phyloP scores from a whole-genome alignment of 352 stramenopile species.

The Pythium phragmiticola region DNA sequence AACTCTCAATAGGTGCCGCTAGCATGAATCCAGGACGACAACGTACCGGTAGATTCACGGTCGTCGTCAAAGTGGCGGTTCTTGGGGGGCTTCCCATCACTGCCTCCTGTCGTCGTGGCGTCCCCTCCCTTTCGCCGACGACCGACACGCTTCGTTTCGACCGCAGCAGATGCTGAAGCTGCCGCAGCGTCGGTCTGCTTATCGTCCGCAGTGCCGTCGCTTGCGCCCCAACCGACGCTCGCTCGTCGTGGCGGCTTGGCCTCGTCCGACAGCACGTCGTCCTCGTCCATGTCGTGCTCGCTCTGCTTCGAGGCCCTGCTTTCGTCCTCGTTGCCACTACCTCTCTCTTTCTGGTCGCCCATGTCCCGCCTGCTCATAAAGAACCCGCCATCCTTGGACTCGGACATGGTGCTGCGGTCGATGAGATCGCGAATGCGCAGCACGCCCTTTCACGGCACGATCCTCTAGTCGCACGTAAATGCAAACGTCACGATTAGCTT shows the following conservation, averaged over 20 bases:
- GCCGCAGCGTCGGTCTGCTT: slow-evolving; percentile 30
- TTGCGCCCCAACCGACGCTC: slow-evolving; percentile 64
- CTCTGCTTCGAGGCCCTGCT: slow-evolving; percentile 19
- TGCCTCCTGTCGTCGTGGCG: slow-evolving; percentile 10
- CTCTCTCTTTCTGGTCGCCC: slow-evolving; percentile 15
- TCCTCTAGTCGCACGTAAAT: slow-evolving; percentile 14
- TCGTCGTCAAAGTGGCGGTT: slow-evolving; percentile 80
- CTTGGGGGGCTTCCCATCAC: slow-evolving; percentile 43
- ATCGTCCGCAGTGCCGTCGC: slow-evolving; percentile 14
- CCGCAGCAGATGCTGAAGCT: slow-evolving; percentile 14
- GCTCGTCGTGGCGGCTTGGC: slow-evolving; percentile 51
- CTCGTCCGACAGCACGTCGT: slow-evolving; percentile 42
- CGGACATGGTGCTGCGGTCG: slow-evolving; percentile 9
- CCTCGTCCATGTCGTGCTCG: slow-evolving; percentile 43
- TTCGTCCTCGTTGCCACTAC: slow-evolving; percentile 16
- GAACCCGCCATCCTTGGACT: slow-evolving; percentile 28
- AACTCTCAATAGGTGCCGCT: too few species aligned
- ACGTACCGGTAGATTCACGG: slow-evolving; percentile 46
- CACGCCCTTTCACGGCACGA: slow-evolving; percentile 16
- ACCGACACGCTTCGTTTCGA: slow-evolving; percentile 51
- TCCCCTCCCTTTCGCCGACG: slow-evolving; percentile 62
- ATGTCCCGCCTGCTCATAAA: slow-evolving; percentile 25
- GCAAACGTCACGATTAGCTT: slow-evolving; percentile 1
- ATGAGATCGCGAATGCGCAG: background rate
- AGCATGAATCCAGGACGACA: background rate